Evolutionary conservation across 2,329 filamentous ascomycete species (phyloP), one percentile per base, ranked within the genome.

Genomic region (Phaeosphaeria sp.): DNA sequence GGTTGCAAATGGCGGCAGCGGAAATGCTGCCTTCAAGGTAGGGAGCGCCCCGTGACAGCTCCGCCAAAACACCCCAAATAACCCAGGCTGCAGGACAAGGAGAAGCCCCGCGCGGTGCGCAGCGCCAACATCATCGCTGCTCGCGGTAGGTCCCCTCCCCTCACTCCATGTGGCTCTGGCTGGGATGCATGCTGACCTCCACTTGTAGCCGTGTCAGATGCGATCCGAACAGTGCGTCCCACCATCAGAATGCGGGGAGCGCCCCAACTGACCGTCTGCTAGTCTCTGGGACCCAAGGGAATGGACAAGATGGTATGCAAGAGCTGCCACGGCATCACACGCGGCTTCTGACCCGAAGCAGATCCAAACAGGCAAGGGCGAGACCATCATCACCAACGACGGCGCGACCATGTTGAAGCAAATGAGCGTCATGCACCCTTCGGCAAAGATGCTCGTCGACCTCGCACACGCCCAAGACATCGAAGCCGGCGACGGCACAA

Each of bases 361-460:
- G 84, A 98, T 99, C 72, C 91, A 96, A 84, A 96, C 90, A 59
- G 91, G 93, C 77, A 97, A 92, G 82, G 95, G 94, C 81, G 92
- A 96, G 80, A 97, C 93, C 57, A 95, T 98, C 79, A 99, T 99
- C 82, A 99, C 95, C 75, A 99, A 99, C 84, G 95, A 99, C 81
- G 95, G 95, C 78, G 96, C 96, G 83, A 99, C 95, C 56, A 99
- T 99, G 94, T 83, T 99, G 75, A 96, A 91, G 83, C 94, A 94
- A 84, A 98, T 99, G 95, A 91, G 92, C 66, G 95, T 99, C 67
- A 93, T 99, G 90, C 95, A 99, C 77, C 95, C 95, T n/a, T 96
- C 96, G 49, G 95, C 95, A 51, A 97, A 97, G 83, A 99, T 99
- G 95, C 85, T 99, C 68, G 95, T 99, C 73, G 93, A 99, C 79